Base-by-base conservation (phyloP, 345 rosid species). In the Citrus maxima region DNA sequence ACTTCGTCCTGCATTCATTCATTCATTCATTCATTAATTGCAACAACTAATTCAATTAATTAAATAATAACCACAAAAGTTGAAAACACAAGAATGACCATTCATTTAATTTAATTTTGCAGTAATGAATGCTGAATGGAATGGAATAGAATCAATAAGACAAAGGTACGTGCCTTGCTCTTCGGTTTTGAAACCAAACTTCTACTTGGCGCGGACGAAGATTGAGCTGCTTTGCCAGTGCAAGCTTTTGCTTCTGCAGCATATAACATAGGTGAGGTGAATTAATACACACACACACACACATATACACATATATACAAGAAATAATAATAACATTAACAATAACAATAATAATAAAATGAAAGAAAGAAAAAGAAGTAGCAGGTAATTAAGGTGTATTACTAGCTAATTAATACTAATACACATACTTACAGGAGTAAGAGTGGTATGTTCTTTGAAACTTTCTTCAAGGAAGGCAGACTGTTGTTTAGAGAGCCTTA, bases 401-500 rank as follows among this genome's bases (percentile, higher is more conserved):
- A 6, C 7, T 5, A 24, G 6, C 9, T 24, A 37, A 7, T 21
- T 60, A 24, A 3, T 10, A 28, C 5, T 18, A 28, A n/a, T 16
- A 34, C 5, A n/a, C 2, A 7, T 30, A 63, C 88, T 73, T 78
- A 87, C 90, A 13, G 90, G 90, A 65, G 85, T 85, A 32, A 87
- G 87, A 18, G 90, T 92, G 49, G 70, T 81, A 82, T 88, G 90
- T 76, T 86, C 90, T 84, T 85, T 87, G 88, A 92, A 92, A 67
- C 89, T 88, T 28, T 90, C 92, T 82, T 92, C 96, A 18, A 92
- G 91, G 78, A 89, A 82, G 82, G 86, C 88, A 27, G 96, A 90
- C 65, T 92, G 93, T 5, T 92, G 91, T 75, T 92, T 92, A 10
- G 91, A 83, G 40, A 92, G 85, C 14, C 96, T 88, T 74, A 92